Evolutionary conservation across 2,329 filamentous ascomycete genomes (phyloP), one percentile per base, ranked within the genome.

Genomic region (Cadophora malorum): DNA sequence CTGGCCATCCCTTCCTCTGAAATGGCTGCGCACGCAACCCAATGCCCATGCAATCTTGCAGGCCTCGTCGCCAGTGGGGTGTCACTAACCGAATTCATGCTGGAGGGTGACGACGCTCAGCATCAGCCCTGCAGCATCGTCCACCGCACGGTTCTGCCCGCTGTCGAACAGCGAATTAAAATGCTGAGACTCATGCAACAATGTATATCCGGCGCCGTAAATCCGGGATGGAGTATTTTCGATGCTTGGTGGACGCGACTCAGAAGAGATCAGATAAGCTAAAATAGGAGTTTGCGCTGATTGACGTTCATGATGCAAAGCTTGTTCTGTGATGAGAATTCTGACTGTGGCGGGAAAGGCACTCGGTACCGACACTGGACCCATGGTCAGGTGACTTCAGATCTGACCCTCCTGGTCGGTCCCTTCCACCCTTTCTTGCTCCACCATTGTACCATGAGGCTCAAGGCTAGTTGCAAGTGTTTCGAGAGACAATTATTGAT

Each of bases 21-120:
- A 49, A 47, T 52, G 49, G 19, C 35, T 56, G 50, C 52, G 65
- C 52, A 55, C 52, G 65, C 52, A 55, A 55, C 14, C 28, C 52
- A 28, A n/a, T 55, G 31, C 16, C 52, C 63, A 53, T 45, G 60
- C 53, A 67, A 67, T 64, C 60, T 59, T 49, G 14, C 28, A 35
- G 60, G 61, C 63, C 28, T 64, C 60, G 65, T 67, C 65, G 49
- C 53, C 19, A 33, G 45, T 64, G 61, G 60, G 65, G 60, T 52
- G 61, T 35, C 14, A 45, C 65, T 67, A 67, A 67, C 65, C 65
- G 65, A 38, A 67, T 63, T 52, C 50, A 59, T 56, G 47, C 35
- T 35, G 50, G 53, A 50, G 49, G 65, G 60, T 67, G 65, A 64
- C 65, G 65, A 67, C 65, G 65, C 65, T 66, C 60, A 35, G 41